Percentiles rank a stretch among this genome's conserved stretches.
These are phyloP conservation scores for Yamadazyma scolyti DNA, from an alignment of 805 yeast genomes.

Conservation along the genomic window DNA sequence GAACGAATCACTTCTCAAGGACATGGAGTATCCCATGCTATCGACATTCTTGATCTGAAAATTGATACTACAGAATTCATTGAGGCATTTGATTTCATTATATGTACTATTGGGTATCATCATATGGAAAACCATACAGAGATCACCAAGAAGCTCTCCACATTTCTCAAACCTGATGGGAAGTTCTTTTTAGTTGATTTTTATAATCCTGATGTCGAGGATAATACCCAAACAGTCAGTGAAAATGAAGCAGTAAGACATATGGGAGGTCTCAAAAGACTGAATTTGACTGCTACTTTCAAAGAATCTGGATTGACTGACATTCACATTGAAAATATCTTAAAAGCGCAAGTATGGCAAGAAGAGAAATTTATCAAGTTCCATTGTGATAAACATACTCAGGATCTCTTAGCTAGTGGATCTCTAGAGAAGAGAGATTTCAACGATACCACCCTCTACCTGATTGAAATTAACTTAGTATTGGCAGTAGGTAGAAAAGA, in stretches of 20 bases:
- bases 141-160: slow-evolving; percentile 25
- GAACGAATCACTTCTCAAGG: slow-evolving; percentile 5
- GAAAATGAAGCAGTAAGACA: slow-evolving; percentile 18
- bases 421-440: slow-evolving; percentile 11
- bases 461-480: slow-evolving; percentile 18
- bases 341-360: slow-evolving; percentile 22
- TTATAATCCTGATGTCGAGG: slow-evolving; percentile 31
- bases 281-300: slow-evolving; percentile 18
- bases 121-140: slow-evolving; percentile 30
- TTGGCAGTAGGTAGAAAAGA: slow-evolving; percentile 21
- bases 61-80: slow-evolving; percentile 12
- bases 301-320: slow-evolving; percentile 17
- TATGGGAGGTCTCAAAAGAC: slow-evolving; percentile 30
- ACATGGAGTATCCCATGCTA: slow-evolving; percentile 14
- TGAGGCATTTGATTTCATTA: slow-evolving; percentile 26
- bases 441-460: slow-evolving; percentile 9
- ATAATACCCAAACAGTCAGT: not conserved
- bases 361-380: slow-evolving; percentile 17
- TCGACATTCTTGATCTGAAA: slow-evolving; percentile 21
- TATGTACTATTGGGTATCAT: slow-evolving; percentile 37
- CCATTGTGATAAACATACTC: slow-evolving; percentile 17
- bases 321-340: slow-evolving; percentile 13
- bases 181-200: slow-evolving; percentile 34
- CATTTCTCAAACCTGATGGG: slow-evolving; percentile 32
- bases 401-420: slow-evolving; percentile 13